phyloP scores from a whole-genome alignment of 2,329 filamentous ascomycete species.

The Venturia oleaginea region DNA sequence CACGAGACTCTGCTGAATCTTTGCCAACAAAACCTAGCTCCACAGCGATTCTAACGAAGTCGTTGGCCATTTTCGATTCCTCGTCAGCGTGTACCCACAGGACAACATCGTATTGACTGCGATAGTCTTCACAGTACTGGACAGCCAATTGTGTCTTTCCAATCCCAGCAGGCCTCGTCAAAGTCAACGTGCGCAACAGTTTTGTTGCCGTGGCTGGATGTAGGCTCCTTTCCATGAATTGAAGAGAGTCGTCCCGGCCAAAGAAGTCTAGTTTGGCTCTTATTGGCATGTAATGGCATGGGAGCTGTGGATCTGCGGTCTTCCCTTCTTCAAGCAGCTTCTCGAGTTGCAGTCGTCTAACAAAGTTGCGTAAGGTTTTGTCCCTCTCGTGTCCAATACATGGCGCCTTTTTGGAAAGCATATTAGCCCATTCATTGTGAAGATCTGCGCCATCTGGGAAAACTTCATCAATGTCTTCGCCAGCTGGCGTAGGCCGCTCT shows the following conservation, averaged over 20 bases:
- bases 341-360: not conserved
- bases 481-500: not conserved
- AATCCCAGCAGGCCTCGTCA: slow-evolving; percentile 15
- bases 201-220: slow-evolving; percentile 3
- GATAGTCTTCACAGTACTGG: slow-evolving; percentile 26
- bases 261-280: not conserved
- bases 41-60: slow-evolving; percentile 25
- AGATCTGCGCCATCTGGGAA: not conserved
- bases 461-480: not conserved
- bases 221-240: not conserved
- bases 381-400: not conserved
- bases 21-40: slow-evolving; percentile 18
- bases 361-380: not conserved
- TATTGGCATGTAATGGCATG: slow-evolving; percentile 2
- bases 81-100: slow-evolving; percentile 32
- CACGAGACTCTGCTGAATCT: slow-evolving; percentile 13
- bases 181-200: not conserved
- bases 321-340: slow-evolving; percentile 4
- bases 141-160: slow-evolving; percentile 33
- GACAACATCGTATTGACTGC: slow-evolving; percentile 22
- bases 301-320: slow-evolving; percentile 1
- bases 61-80: slow-evolving; percentile 24
- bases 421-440: not conserved
- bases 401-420: not conserved
- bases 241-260: slow-evolving; percentile 4